These are phyloP conservation scores for Pseudocercospora cruenta DNA, from an alignment of 2,329 filamentous ascomycete genomes.

Conservation along the genomic window DNA sequence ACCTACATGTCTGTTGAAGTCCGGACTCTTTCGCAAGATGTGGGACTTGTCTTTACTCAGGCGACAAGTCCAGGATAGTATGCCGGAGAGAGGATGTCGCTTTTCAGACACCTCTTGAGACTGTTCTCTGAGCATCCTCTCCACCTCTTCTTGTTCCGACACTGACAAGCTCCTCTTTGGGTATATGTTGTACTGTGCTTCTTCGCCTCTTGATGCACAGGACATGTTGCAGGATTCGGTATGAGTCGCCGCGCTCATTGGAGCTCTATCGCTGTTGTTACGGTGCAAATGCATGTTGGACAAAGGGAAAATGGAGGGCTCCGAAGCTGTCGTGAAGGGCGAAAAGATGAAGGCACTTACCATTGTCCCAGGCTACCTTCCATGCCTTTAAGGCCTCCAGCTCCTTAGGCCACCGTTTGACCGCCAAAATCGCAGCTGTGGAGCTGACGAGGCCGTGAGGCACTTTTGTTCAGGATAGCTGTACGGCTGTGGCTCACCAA, in stretches of 20 bases:
- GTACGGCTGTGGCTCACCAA: conserved; percentile 1
- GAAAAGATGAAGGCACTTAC: not conserved
- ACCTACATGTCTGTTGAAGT: conserved; percentile 2
- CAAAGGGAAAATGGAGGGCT: not conserved
- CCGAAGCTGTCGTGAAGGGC: not conserved
- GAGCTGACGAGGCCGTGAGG: conserved; percentile 1
- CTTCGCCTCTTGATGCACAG: not conserved
- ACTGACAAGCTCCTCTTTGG: not conserved
- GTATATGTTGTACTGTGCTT: conserved; percentile 1
- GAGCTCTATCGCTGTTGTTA: not conserved
- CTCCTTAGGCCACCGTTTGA: not conserved
- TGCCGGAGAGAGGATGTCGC: not conserved
- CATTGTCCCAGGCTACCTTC: not conserved
- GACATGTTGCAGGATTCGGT: not conserved
- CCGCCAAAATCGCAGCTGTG: not conserved
- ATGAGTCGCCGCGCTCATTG: not conserved
- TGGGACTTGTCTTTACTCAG: not conserved
- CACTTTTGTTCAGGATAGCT: not conserved
- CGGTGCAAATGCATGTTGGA: conserved; percentile 1
- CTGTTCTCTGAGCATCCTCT: not conserved
- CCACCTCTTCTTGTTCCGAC: not conserved
- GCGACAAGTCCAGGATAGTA: not conserved
- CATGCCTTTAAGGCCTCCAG: not conserved
- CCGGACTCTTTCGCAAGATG: not conserved
- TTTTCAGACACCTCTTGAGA: not conserved